Evolutionary conservation across 2,329 filamentous ascomycete genomes (phyloP).

Genomic region (Penicillium sp.): DNA sequence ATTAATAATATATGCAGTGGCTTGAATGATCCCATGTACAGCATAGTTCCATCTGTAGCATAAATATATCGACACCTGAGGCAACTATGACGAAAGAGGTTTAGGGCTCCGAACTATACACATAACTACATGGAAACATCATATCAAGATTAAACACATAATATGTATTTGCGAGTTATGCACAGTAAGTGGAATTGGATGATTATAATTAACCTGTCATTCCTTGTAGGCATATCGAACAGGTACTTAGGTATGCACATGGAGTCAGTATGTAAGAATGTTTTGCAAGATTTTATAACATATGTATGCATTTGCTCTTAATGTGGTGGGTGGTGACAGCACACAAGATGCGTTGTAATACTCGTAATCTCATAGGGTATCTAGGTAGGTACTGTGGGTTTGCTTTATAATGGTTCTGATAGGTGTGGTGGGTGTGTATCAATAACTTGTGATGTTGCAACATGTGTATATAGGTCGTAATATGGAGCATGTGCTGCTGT

Average conservation of each 20-base stretch:
- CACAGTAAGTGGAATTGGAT: neutral
- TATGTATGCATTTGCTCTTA: neutral
- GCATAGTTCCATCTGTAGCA: neutral
- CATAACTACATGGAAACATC: neutral
- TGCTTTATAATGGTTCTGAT: neutral
- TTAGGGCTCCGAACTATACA: constrained; percentile 1
- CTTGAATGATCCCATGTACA: neutral
- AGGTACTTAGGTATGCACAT: neutral
- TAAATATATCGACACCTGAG: neutral
- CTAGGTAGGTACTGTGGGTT: too few relatives aligned
- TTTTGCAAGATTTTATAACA: neutral
- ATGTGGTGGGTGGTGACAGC: neutral
- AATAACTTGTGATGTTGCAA: neutral
- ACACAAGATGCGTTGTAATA: neutral
- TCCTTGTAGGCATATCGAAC: neutral
- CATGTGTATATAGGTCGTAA: neutral
- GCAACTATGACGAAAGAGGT: neutral
- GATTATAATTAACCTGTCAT: neutral
- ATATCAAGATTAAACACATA: neutral
- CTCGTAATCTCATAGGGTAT: neutral
- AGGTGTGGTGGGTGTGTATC: neutral
- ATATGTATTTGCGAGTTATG: neutral
- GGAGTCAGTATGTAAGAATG: neutral
- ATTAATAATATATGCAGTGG: too few relatives aligned
- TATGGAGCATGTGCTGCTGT: neutral